Evolutionary conservation across 306 rosid species (phyloP), one percentile per base, ranked within the genome.

Genomic region (Quercus rubra): DNA sequence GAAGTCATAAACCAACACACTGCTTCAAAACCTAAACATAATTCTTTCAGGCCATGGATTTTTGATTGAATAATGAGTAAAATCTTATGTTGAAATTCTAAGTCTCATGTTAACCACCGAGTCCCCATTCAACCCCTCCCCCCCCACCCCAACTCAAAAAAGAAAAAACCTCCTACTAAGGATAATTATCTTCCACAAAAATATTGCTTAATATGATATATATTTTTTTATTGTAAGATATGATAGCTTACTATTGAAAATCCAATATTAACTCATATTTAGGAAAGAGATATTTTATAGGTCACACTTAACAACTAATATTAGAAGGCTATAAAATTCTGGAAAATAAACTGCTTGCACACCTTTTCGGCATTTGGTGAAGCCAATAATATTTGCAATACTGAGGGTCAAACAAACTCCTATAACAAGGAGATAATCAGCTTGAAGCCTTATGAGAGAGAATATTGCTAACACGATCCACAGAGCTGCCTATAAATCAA

Each of bases 351-450:
- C 33, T 56, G 72, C 30, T 73, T 74, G 57, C 81, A 1, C 46
- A 95, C 99, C 99, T 91, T 95, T 95, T 27, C 93, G 93, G 88
- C 99, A 93, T 89, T 91, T 93, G 78, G 99, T 95, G 76, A 93
- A 95, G 70, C 99, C 99, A 85, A 95, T 87, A 20, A 95, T 95
- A 81, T 95, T 95, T 70, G 99, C 99, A 74, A 95, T 61, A 85
- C 96, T 90, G 78, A 93, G 93, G 74, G 97, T 95, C 94, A 95
- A 78, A 84, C 99, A 93, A 84, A 95, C 99, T 86, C 97, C 99
- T 11, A 93, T 74, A 23, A 95, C 97, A 21, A 95, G 98, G 81
- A 95, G 96, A 90, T 91, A 93, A 88, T 95, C 99, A 75, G 99
- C 99, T 85, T 95, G 99, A 84, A 95, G 86, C 88, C 91, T 93